Percentiles rank a stretch among this genome's conserved stretches.
phyloP scores from a whole-genome alignment of 306 rosid species.

The Vigna mungo region DNA sequence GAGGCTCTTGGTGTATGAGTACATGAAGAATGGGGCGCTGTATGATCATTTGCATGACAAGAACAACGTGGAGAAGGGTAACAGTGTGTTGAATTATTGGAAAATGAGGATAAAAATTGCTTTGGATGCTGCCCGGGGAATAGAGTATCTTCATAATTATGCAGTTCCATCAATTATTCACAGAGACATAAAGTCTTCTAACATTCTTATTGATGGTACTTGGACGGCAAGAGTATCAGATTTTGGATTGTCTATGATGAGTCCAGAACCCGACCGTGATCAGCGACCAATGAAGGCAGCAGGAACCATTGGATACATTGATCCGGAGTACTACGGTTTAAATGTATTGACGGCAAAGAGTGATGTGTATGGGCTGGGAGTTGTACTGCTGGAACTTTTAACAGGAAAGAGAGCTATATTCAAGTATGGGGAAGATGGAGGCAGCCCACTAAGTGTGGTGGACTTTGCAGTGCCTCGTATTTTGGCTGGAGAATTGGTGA shows the following conservation, averaged over 20 bases:
- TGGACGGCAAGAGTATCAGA: slow-evolving; percentile 93
- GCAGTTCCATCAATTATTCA: slow-evolving; percentile 97
- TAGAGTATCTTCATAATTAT: slow-evolving; percentile 88
- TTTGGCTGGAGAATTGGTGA: slow-evolving; percentile 70
- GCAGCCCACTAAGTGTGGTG: slow-evolving; percentile 68
- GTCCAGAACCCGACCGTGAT: slow-evolving; percentile 65
- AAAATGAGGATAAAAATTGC: slow-evolving; percentile 88
- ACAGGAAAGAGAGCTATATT: slow-evolving; percentile 94
- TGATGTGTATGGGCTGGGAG: slow-evolving; percentile 92
- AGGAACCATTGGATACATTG: slow-evolving; percentile 91
- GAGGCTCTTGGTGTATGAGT: slow-evolving; percentile 84
- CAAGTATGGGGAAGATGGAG: slow-evolving; percentile 62
- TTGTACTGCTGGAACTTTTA: slow-evolving; percentile 83
- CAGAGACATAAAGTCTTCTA: slow-evolving; percentile 88
- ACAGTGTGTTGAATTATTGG: slow-evolving; percentile 76
- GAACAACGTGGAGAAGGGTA: slow-evolving; percentile 65
- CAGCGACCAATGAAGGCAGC: slow-evolving; percentile 69
- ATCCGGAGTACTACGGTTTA: slow-evolving; percentile 94
- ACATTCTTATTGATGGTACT: slow-evolving; percentile 71
- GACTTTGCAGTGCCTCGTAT: slow-evolving; percentile 85
- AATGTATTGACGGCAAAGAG: slow-evolving; percentile 88
- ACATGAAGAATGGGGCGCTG: slow-evolving; percentile 90
- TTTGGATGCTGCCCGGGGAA: slow-evolving; percentile 88
- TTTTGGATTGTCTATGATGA: slow-evolving; percentile 85
- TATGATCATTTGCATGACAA: slow-evolving; percentile 76